Evolutionary conservation across 306 rosid genomes (phyloP), one percentile per base, ranked within the genome.

Genomic region (Trifolium dubium): DNA sequence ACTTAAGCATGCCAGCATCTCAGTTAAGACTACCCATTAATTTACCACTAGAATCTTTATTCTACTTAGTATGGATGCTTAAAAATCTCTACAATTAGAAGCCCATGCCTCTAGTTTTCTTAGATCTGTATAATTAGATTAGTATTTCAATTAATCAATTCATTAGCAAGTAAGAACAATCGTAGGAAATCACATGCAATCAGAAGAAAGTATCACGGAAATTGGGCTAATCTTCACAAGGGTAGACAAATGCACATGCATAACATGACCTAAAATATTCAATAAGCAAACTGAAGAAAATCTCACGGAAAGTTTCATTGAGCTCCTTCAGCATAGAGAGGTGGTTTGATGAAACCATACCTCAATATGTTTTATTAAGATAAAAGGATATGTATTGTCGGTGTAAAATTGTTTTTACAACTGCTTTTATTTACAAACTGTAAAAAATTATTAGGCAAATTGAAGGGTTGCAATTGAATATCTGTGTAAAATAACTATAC

Each of bases 121-220:
- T 62, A 62, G 44, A 75, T 62, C 71, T 59, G 70, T 74, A 63
- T 75, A 54, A 69, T 53, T 64, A 69, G 61, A 68, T 53, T 61
- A 61, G 76, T 46, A 55, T 61, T 80, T 68, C 47, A 31, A 61
- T 31, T 69, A 32, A 69, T 74, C 73, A 64, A 55, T 44, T 64
- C 39, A 70, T 43, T 59, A 63, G 64, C n/a, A 55, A 55, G 28
- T 64, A 46, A n/a, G 37, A 63, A 61, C 8, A 74, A 5, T 18
- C 11, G 30, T 13, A 60, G 4, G 59, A 15, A 61, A 61, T 40
- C 72, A 51, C 37, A 69, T 60, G 79, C 67, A 80, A 18, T 67
- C 75, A 59, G 66, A 37, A 55, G 29, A 60, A 60, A 50, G 60
- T 67, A 23, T 23, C 23, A 23, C 23, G 23, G 23, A 76, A 64